Base-by-base conservation (phyloP, 2,329 filamentous ascomycete genomes). In the Epichloe uncinata region DNA sequence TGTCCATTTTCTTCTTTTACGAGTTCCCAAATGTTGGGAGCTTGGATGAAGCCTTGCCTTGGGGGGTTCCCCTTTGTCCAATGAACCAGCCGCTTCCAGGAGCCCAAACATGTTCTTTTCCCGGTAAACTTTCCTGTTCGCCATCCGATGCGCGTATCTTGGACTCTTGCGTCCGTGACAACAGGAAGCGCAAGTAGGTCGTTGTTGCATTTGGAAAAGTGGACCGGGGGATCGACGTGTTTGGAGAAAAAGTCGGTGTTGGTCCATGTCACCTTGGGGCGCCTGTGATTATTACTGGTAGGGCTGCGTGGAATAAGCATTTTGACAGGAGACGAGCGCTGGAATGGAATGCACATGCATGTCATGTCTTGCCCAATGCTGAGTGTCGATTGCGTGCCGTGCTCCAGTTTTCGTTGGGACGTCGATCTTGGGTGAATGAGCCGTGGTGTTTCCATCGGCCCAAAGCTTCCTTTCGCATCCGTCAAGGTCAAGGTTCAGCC, bases 401-500 rank as follows among this genome's bases (percentile, higher is more conserved):
- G 30, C 30, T 30, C 30, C 30, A 30, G 30, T 30, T 30, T 30
- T 30, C 9, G 30, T 9, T 0, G 3, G 30, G 30, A 30, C 30
- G 30, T 41, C 6, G 38, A 41, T 18, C 38, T 11, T 41, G 38
- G 11, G 15, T 16, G 16, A 41, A 20, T 16, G n/a, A 41, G 15
- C 9, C 38, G 38, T 41, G 6, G 6, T 11, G 15, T 41, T 20
- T 18, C 9, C 8, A 30, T 30, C 30, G 30, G 26, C 2, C 26
- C 26, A 30, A 30, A 30, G 30, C 9, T 30, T 11, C 8, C 20
- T 26, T 15, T 43, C 41, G 41, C 20, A 26, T 43, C 41, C 41
- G 41, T 43, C 20, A 43, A 43, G 3, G 41, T 43, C 41, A 43
- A 43, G 22, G 12, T 43, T 43, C 41, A 43, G 18, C 20, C 41